phyloP scores from a whole-genome alignment of 1,284 basidiomycete species.

The Ceratobasidium sp. region DNA sequence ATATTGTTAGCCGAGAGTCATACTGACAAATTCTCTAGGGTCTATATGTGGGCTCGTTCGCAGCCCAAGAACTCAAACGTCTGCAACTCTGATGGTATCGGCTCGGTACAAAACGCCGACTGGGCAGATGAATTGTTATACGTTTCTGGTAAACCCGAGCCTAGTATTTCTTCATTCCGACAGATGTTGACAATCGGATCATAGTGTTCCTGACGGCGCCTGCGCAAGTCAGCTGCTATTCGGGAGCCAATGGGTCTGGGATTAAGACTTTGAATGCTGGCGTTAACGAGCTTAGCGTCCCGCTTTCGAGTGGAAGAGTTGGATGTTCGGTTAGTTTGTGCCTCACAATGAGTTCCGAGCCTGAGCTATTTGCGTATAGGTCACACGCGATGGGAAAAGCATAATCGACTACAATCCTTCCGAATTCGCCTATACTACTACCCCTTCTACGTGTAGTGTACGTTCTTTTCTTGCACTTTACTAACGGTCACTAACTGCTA shows the following conservation, averaged over 20 bases:
- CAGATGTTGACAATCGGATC: not conserved
- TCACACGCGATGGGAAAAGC: constrained; percentile 7
- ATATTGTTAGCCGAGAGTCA: too few species aligned
- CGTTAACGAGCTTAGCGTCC: constrained; percentile 34
- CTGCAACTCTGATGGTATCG: constrained; percentile 6
- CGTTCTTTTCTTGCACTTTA: not conserved
- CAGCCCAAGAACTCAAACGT: constrained; percentile 56
- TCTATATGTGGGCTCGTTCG: constrained; percentile 60
- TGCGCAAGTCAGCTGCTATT: constrained; percentile 19
- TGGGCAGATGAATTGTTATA: constrained; percentile 24
- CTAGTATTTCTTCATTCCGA: too few species aligned
- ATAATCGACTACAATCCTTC: constrained; percentile 24
- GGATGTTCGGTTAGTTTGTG: constrained; percentile 13
- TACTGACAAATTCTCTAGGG: constrained; percentile 30
- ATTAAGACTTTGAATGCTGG: too few species aligned
- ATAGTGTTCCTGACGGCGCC: constrained; percentile 7
- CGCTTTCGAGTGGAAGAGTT: constrained; percentile 19
- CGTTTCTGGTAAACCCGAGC: not conserved
- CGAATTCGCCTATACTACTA: constrained; percentile 24
- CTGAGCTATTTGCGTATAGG: not conserved
- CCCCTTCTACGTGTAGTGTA: constrained; percentile 21
- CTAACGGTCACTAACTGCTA: not conserved
- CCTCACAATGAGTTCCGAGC: not conserved
- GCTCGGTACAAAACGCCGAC: constrained; percentile 21
- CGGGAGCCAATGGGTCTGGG: constrained; percentile 17